Conservation (phyloP, 1,139 yeast species). For the Scheffersomyces illinoinensis region DNA sequence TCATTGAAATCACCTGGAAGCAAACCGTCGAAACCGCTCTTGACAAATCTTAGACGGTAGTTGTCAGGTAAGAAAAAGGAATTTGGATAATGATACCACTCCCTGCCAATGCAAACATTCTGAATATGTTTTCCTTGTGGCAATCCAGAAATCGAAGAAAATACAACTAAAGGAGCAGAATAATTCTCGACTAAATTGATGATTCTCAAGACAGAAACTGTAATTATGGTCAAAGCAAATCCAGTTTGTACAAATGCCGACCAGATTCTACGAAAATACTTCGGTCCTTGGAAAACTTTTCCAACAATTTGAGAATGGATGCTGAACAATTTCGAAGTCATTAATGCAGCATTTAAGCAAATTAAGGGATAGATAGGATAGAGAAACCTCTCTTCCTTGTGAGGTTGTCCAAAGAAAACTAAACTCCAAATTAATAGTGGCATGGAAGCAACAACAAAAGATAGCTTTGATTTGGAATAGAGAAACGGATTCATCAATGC, state of each 20-base stretch:
- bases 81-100: constrained; percentile 92
- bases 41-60: constrained; percentile 63
- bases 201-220: constrained; percentile 41
- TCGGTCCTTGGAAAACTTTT: not conserved
- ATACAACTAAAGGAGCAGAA: constrained; percentile 54
- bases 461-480: constrained; percentile 10
- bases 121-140: constrained; percentile 16
- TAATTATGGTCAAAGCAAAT: not conserved
- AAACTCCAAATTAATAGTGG: constrained; percentile 63
- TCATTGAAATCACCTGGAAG: constrained; percentile 86
- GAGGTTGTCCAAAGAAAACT: constrained; percentile 76
- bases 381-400: constrained; percentile 89
- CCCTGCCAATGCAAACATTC: constrained; percentile 85
- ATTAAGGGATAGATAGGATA: constrained; percentile 82
- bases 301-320: constrained; percentile 1
- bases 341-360: constrained; percentile 61
- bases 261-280: not conserved
- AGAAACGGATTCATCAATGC: constrained; percentile 23
- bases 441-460: constrained; percentile 13
- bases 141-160: not conserved
- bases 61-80: constrained; percentile 74
- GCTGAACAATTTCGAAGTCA: constrained; percentile 30
- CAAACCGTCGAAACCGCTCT: constrained; percentile 81
- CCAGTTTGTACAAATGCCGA: not conserved
- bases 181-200: constrained; percentile 53